Evolutionary conservation across 768 basidiomycete species (phyloP).

Genomic region (Coprinopsis sp.): DNA sequence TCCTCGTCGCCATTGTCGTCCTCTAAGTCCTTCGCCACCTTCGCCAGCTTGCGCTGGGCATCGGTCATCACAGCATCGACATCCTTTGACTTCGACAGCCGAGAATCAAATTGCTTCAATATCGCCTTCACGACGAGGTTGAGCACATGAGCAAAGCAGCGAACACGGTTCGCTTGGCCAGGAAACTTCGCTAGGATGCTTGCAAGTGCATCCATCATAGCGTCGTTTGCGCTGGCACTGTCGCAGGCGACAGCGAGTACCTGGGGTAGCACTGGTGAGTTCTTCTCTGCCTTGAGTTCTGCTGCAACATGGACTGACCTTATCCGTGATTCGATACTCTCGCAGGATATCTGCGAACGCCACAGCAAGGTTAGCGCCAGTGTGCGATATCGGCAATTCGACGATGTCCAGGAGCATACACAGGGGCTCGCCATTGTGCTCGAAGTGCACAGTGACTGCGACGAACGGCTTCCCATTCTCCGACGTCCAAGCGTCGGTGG

Average conservation of each 20-base stretch:
- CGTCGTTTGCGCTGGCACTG: too few species aligned
- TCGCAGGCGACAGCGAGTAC: not conserved
- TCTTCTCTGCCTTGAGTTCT: too few species aligned
- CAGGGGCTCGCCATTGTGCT: constrained; percentile 14
- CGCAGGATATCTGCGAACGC: constrained; percentile 28
- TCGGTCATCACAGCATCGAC: not conserved
- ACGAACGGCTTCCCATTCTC: constrained; percentile 22
- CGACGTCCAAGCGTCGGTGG: constrained; percentile 25
- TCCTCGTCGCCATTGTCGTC: not conserved
- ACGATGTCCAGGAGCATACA: constrained; percentile 13
- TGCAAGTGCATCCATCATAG: not conserved
- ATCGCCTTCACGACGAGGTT: not conserved
- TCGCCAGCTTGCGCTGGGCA: not conserved
- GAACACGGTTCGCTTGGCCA: not conserved
- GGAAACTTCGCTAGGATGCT: not conserved
- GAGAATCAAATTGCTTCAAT: not conserved
- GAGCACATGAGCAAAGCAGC: not conserved
- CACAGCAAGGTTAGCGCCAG: constrained; percentile 21
- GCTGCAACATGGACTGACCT: constrained; percentile 21
- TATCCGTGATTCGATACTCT: constrained; percentile 29
- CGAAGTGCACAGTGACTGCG: constrained; percentile 18
- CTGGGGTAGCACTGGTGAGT: not conserved
- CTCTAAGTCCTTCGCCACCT: not conserved
- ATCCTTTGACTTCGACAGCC: not conserved
- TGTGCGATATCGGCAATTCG: not conserved